These are phyloP conservation scores for Cicer chorassanicum DNA, from an alignment of 306 rosid species.

Conservation along the genomic window DNA sequence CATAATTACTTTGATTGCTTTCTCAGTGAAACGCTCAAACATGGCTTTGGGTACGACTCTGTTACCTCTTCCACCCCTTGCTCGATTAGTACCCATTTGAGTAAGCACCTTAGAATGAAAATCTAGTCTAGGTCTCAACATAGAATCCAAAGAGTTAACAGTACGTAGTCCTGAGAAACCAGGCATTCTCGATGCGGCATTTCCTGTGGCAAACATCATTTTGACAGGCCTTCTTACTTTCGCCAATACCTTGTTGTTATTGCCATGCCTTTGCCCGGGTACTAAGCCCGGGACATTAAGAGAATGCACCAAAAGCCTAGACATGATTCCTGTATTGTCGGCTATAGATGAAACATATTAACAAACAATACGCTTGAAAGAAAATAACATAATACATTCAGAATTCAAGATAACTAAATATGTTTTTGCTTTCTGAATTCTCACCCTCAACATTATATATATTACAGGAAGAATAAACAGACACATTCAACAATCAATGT, in stretches of 20 bases:
- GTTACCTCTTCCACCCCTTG: slow-evolving; percentile 53
- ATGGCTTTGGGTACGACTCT: slow-evolving; percentile 80
- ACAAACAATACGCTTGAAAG: not conserved
- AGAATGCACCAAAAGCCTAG: slow-evolving; percentile 83
- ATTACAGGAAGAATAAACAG: not conserved
- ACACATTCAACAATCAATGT: not conserved
- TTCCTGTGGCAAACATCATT: slow-evolving; percentile 60
- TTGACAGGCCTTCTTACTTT: slow-evolving; percentile 55
- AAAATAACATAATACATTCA: slow-evolving; percentile 1
- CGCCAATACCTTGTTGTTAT: slow-evolving; percentile 59
- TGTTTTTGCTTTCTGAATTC: not conserved
- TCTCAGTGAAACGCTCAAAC: slow-evolving; percentile 98
- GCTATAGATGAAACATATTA: slow-evolving; percentile 26
- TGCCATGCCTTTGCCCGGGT: slow-evolving; percentile 53
- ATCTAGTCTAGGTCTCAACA: slow-evolving; percentile 60
- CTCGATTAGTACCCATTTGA: slow-evolving; percentile 51
- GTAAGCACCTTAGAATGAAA: slow-evolving; percentile 61
- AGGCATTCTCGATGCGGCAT: slow-evolving; percentile 56
- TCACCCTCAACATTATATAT: not conserved
- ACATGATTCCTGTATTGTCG: slow-evolving; percentile 58
- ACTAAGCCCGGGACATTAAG: slow-evolving; percentile 66
- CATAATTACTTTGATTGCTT: slow-evolving; percentile 96
- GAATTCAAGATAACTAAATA: not conserved
- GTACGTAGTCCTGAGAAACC: slow-evolving; percentile 76
- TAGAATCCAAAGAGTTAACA: slow-evolving; percentile 63